Base-by-base conservation (phyloP, 805 yeast genomes). In the Hanseniaspora lachancei region DNA sequence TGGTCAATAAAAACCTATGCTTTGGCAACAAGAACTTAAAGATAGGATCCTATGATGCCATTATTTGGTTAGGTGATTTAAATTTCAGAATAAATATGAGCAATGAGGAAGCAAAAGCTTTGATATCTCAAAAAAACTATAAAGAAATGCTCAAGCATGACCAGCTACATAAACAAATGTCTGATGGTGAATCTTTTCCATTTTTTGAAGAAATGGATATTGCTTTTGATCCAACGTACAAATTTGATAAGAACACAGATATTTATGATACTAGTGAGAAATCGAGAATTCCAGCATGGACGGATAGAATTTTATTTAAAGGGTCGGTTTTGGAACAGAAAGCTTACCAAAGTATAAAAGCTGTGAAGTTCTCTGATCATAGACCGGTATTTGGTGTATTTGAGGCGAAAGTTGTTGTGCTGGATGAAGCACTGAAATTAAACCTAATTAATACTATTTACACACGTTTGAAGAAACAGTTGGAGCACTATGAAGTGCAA, bases 251-350 rank as follows among this genome's bases (percentile, higher is more conserved):
- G 49, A 95, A 95, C 5, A 84, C 95, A 0, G 78, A 77, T 48
- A 69, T 65, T 2, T 93, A 89, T 66, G 99, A 93, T 66, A 78
- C 95, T 0, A 82, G 95, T 42, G 97, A 91, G 63, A 93, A 93
- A 68, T 82, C 81, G 68, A 78, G 99, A 59, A 81, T 86, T 13
- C 99, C 98, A 1, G 95, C 98, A 0, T 93, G 98, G 98, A 89
- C 97, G 2, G 99, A 93, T 70, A 72, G 98, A 57, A 81, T 91
- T 35, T 68, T 89, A 49, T 82, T 80, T 63, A 72, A 84, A 27
- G 81, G 85, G 16, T 70, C 71, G n/a, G 72, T 76, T 12, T 66
- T 89, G 57, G 73, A 70, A 47, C 91, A 85, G 59, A 59, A 75
- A 1, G 68, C 71, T 8, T 93, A 91, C 66, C 75, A 79, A 15